Evolutionary conservation across 2,329 filamentous ascomycete species (phyloP).

Genomic region (Aureobasidium sp.): DNA sequence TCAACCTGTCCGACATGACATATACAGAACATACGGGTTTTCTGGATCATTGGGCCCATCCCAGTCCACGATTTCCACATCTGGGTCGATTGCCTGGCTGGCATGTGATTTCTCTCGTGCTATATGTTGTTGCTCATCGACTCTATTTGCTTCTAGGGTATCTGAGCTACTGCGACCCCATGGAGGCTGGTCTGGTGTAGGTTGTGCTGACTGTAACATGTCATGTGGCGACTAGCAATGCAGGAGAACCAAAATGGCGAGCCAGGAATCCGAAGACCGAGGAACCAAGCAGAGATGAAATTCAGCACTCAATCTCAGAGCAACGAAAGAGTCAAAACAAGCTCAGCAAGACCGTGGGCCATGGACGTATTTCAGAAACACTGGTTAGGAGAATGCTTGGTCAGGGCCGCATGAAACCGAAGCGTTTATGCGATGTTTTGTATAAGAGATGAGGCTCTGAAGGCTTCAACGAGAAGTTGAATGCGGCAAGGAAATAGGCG

Average conservation of each 20-base stretch:
- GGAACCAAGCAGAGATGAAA: not conserved
- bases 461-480: slow-evolving; percentile 2
- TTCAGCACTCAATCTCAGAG: not conserved
- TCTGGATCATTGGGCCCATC: slow-evolving; percentile 41
- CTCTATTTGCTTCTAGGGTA: slow-evolving; percentile 1
- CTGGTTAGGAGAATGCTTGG: not conserved
- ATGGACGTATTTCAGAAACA: not conserved
- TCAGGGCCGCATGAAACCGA: not conserved
- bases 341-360: not conserved
- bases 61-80: slow-evolving; percentile 27
- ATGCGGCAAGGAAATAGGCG: slow-evolving; percentile 10
- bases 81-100: slow-evolving; percentile 8
- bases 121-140: slow-evolving; percentile 7
- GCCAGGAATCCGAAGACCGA: not conserved
- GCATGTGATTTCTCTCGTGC: slow-evolving; percentile 2
- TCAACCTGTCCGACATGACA: not conserved
- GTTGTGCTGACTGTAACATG: not conserved
- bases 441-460: slow-evolving; percentile 7
- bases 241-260: not conserved
- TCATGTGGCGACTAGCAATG: not conserved
- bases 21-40: slow-evolving; percentile 22
- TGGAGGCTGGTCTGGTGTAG: not conserved
- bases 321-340: not conserved
- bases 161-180: slow-evolving; percentile 2
- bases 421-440: slow-evolving; percentile 4